Evolutionary conservation across 2,329 filamentous ascomycete species (phyloP).

Genomic region (Emmonsiellopsis sp.): DNA sequence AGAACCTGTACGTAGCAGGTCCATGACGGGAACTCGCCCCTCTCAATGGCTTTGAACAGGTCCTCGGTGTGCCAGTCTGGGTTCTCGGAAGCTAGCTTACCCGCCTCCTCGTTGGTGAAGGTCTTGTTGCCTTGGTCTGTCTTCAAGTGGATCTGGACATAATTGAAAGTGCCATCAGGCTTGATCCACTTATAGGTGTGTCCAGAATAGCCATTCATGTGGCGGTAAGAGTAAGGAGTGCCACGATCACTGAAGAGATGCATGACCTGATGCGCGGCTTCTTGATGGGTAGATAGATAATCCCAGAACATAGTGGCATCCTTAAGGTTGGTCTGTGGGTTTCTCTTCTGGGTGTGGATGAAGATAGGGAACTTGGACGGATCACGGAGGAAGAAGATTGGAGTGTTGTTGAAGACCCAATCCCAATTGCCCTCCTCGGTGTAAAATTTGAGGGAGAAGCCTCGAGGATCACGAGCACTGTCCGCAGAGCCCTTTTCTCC

Average conservation of each 20-base stretch:
- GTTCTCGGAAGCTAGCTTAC: constrained; percentile 44
- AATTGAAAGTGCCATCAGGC: constrained; percentile 55
- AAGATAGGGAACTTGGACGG: constrained; percentile 64
- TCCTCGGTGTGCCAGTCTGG: constrained; percentile 57
- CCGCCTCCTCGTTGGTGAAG: constrained; percentile 49
- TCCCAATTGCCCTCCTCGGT: constrained; percentile 69
- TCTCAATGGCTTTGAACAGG: constrained; percentile 53
- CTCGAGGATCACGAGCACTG: constrained; percentile 61
- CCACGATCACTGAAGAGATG: constrained; percentile 57
- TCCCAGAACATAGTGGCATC: constrained; percentile 65
- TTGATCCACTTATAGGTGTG: constrained; percentile 61
- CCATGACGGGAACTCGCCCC: constrained; percentile 54
- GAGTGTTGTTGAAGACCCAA: constrained; percentile 48
- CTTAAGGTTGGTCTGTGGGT: constrained; percentile 59
- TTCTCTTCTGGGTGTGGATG: constrained; percentile 66
- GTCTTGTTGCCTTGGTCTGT: constrained; percentile 54
- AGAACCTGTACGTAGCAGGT: constrained; percentile 55
- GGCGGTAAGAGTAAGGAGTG: constrained; percentile 54
- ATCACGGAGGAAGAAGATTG: constrained; percentile 66
- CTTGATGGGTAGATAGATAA: constrained; percentile 51
- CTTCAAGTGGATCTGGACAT: constrained; percentile 56
- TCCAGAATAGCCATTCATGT: constrained; percentile 60
- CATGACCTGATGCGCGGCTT: constrained; percentile 56
- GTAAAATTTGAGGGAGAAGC: constrained; percentile 64
- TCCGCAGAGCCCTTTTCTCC: constrained; percentile 64